phyloP scores from a whole-genome alignment of 2,329 filamentous ascomycete species.

The Penicillium sp. region DNA sequence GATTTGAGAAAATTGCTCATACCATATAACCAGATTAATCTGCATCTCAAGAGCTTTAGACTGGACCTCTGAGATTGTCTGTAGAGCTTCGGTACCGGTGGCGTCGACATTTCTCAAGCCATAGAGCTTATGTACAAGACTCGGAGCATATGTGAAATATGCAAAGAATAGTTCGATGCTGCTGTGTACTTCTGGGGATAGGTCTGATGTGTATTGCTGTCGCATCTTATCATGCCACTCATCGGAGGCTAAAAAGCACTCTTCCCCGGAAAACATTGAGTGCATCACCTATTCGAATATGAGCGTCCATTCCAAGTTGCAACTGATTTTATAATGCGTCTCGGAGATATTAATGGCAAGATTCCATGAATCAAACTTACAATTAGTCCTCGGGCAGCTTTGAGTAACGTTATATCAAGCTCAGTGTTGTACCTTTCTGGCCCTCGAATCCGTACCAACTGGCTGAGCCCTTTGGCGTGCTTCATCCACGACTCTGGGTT shows the following conservation, averaged over 20 bases:
- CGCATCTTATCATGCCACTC: conserved; percentile 31
- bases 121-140: conserved; percentile 29
- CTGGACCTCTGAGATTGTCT: conserved; percentile 18
- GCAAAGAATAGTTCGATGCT: conserved; percentile 30
- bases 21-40: conserved; percentile 23
- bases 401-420: conserved; percentile 28
- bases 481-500: conserved; percentile 33
- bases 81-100: conserved; percentile 9
- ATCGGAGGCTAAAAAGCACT: conserved; percentile 27
- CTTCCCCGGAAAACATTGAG: conserved; percentile 30
- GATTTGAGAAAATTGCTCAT: conserved; percentile 20
- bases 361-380: conserved; percentile 13
- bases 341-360: background rate
- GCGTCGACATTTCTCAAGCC: conserved; percentile 20
- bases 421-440: conserved; percentile 22
- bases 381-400: conserved; percentile 29
- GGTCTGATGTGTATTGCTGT: conserved; percentile 18
- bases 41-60: conserved; percentile 24
- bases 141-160: conserved; percentile 28
- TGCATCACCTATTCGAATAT: conserved; percentile 28
- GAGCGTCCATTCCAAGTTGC: background rate
- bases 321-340: background rate
- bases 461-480: conserved; percentile 30
- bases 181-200: conserved; percentile 17
- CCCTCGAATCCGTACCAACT: conserved; percentile 27